Evolutionary conservation across 495 filamentous ascomycete genomes (phyloP).

Genomic region (Cercophora newfieldiana): DNA sequence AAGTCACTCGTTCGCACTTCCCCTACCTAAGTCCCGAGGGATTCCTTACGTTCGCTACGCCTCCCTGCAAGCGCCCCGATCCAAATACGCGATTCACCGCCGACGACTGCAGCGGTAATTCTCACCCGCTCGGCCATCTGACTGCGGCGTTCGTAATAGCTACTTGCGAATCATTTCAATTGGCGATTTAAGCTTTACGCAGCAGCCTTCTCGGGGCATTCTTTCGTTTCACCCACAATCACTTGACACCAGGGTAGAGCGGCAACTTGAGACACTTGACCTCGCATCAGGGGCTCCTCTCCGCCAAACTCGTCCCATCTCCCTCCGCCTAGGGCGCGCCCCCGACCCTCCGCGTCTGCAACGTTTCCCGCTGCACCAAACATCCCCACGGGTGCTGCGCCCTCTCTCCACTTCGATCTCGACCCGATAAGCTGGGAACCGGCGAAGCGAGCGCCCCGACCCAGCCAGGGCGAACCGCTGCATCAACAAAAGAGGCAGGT

Average conservation of each 20-base stretch:
- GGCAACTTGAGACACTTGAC: conserved; percentile 31
- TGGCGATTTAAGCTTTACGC: conserved; percentile 1
- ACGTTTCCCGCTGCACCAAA: conserved; percentile 25
- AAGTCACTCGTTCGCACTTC: conserved; percentile 17
- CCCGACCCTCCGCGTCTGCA: conserved; percentile 21
- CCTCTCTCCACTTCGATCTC: not conserved
- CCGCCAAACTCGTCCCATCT: conserved; percentile 23
- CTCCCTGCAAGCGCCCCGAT: conserved; percentile 2
- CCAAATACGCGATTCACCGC: not conserved
- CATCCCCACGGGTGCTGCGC: conserved; percentile 5
- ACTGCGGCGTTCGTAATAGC: conserved; percentile 3
- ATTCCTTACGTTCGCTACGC: conserved; percentile 20
- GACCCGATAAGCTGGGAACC: not conserved
- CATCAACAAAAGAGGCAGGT: conserved; percentile 14
- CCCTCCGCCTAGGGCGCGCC: conserved; percentile 17
- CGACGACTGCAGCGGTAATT: not conserved
- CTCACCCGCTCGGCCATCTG: conserved; percentile 1
- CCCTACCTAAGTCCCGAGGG: conserved; percentile 9
- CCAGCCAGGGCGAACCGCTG: not conserved
- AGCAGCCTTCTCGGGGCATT: conserved; percentile 3
- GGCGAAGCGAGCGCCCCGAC: conserved; percentile 6
- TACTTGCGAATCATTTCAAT: not conserved
- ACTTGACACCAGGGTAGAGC: conserved; percentile 12
- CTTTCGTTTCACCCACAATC: conserved; percentile 16
- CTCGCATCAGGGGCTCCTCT: conserved; percentile 28